Base-by-base conservation (phyloP, 2,329 filamentous ascomycete species). In the Xylaria sp. region DNA sequence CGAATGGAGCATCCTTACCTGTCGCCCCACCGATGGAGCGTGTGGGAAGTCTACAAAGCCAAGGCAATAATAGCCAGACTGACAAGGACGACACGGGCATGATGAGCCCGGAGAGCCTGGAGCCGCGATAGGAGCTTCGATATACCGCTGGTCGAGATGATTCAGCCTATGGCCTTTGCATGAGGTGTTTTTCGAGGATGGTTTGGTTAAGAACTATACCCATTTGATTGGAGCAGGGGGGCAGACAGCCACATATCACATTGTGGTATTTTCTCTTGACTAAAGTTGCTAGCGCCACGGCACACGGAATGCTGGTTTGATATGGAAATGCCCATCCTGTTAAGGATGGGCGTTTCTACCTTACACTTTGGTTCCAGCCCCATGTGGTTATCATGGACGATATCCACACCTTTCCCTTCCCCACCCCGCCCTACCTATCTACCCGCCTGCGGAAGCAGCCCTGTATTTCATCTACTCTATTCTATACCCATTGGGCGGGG, bases 41-140 rank as follows among this genome's bases (percentile, higher is more conserved):
- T 59, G 76, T 73, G 58, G 81, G 78, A 63, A 88, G 77, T 71
- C 81, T 76, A 73, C 81, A 83, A 67, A 83, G 79, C 57, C 76
- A 80, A 64, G 79, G 76, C n/a, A 78, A 77, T 49, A 75, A 84
- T 64, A 87, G 81, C 57, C 85, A 86, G 69, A 87, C 83, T 51
- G 87, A 87, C 63, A 87, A 89, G 67, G 86, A 86, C 52, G 84
- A 85, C 48, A 84, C 85, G 26, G 88, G 88, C 18, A 91, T 93
- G 85, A 91, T 93, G 79, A 94, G 90, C 68, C 91, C 91, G 3
- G 87, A 93, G 74, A 92, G 90, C 71, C 85, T 91, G 61, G 81
- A 82, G 71, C 76, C 67, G 52, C 76, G 71, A 16, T 42, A 42
- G 21, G 9, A 22, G 24, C 17, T 11, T 19, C 11, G 19, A 8